A percentile compares a stretch with the other conserved stretches of the same genome.
These are phyloP conservation scores for Orbilia quercus DNA, from an alignment of 2,329 filamentous ascomycete species.

Conservation along the genomic window DNA sequence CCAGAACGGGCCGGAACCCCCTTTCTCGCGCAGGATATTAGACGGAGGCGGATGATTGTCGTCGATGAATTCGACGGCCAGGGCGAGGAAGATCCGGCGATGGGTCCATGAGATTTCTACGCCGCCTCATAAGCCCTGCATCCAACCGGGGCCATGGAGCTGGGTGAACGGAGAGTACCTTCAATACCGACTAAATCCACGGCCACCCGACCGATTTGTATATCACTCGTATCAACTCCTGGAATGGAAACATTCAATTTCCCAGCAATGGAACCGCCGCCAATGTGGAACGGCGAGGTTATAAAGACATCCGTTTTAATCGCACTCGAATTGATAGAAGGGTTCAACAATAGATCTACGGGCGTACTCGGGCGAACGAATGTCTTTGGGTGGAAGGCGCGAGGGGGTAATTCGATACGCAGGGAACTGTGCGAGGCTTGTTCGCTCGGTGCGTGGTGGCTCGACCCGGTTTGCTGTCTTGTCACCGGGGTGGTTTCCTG, in stretches of 20 bases:
- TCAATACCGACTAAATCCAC: constrained; percentile 59
- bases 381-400: constrained; percentile 29
- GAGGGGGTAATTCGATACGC: constrained; percentile 25
- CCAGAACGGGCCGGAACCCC: constrained; percentile 58
- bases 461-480: constrained; percentile 37
- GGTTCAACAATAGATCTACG: constrained; percentile 29
- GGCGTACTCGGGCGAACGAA: constrained; percentile 47
- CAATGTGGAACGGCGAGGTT: constrained; percentile 53
- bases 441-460: constrained; percentile 50
- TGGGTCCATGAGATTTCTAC: constrained; percentile 58
- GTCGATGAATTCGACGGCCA: constrained; percentile 59
- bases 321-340: constrained; percentile 23
- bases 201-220: constrained; percentile 58
- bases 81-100: constrained; percentile 58
- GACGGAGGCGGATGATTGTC: constrained; percentile 58
- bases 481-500: too few species aligned
- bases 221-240: constrained; percentile 53
- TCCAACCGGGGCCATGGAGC: constrained; percentile 1
- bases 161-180: constrained; percentile 45
- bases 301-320: constrained; percentile 44
- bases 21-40: constrained; percentile 56
- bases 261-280: constrained; percentile 58
- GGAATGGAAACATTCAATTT: constrained; percentile 59
- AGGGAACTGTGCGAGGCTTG: constrained; percentile 37
- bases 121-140: constrained; percentile 17